Conservation (phyloP, 1,139 yeast species). For the Trichomonascaceae sp. region DNA sequence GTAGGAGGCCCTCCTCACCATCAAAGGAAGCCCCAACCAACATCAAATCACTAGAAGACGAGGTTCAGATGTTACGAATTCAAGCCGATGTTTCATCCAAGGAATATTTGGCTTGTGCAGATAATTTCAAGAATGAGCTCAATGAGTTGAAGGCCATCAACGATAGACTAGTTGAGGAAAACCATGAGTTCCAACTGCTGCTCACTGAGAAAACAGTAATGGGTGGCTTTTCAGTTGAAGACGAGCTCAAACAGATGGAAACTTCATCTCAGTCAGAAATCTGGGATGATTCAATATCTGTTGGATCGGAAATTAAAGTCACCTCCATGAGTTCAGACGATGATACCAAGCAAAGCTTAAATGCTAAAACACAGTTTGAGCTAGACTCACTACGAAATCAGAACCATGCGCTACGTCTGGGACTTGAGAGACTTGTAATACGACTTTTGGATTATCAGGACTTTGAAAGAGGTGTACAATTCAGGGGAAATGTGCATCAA, state of each 20-base stretch:
- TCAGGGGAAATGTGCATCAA: slow-evolving; percentile 20
- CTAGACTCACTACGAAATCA: slow-evolving; percentile 25
- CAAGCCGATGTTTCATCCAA: slow-evolving; percentile 29
- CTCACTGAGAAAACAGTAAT: slow-evolving; percentile 32
- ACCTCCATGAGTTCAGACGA: not conserved
- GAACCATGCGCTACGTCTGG: slow-evolving; percentile 27
- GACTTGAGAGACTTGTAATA: slow-evolving; percentile 32
- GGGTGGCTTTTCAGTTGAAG: slow-evolving; percentile 25
- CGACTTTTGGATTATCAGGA: slow-evolving; percentile 30
- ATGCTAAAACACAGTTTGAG: slow-evolving; percentile 20
- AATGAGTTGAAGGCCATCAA: slow-evolving; percentile 25
- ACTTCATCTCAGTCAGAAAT: slow-evolving; percentile 1
- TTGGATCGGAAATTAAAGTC: not conserved
- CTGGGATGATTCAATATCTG: not conserved
- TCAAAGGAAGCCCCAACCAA: slow-evolving; percentile 1
- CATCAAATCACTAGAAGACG: slow-evolving; percentile 17
- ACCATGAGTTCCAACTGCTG: slow-evolving; percentile 32
- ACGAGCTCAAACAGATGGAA: slow-evolving; percentile 14
- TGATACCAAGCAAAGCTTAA: not conserved
- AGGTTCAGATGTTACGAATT: slow-evolving; percentile 24
- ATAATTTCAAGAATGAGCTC: slow-evolving; percentile 26
- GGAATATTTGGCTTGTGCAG: slow-evolving; percentile 28
- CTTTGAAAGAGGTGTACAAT: slow-evolving; percentile 29
- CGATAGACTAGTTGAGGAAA: slow-evolving; percentile 30
- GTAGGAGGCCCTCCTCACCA: not conserved